These are phyloP conservation scores for Leccinum subgranulosum DNA, from an alignment of 768 basidiomycete genomes.

Conservation along the genomic window DNA sequence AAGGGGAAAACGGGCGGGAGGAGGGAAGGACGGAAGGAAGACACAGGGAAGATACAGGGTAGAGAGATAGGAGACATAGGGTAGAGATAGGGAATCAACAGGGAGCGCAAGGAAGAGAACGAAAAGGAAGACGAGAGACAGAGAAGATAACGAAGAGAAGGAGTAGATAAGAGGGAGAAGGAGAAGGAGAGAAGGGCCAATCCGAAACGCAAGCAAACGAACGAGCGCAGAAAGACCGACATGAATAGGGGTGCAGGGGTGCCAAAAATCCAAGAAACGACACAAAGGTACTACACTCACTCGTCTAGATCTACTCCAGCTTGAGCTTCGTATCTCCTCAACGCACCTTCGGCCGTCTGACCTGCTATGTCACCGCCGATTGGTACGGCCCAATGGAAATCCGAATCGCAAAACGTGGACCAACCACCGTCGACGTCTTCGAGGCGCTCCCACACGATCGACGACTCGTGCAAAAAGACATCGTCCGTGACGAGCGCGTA, in stretches of 20 bases:
- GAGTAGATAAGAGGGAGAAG: neutral
- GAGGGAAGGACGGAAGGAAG: neutral
- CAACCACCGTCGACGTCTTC: slow-evolving; percentile 82
- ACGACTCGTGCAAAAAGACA: slow-evolving; percentile 70
- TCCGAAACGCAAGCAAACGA: neutral
- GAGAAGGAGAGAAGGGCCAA: neutral
- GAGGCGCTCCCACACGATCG: slow-evolving; percentile 87
- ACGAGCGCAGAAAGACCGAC: neutral
- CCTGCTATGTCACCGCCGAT: slow-evolving; percentile 82
- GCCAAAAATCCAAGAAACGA: slow-evolving; percentile 24
- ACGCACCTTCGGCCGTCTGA: slow-evolving; percentile 42
- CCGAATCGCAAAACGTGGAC: slow-evolving; percentile 71
- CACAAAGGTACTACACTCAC: slow-evolving; percentile 35
- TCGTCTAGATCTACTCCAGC: slow-evolving; percentile 57
- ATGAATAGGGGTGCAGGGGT: neutral
- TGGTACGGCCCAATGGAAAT: slow-evolving; percentile 61
- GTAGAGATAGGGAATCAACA: neutral
- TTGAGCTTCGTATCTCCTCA: neutral
- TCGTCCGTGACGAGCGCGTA: slow-evolving; percentile 87
- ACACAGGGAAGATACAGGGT: no score
- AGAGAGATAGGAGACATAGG: neutral
- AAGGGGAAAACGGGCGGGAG: neutral
- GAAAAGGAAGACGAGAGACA: neutral
- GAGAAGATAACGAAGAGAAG: neutral
- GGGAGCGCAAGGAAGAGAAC: neutral